Percentiles rank a stretch among this genome's conserved stretches.
These are phyloP conservation scores for Monascus ruber DNA, from an alignment of 2,329 filamentous ascomycete species.

Conservation along the genomic window DNA sequence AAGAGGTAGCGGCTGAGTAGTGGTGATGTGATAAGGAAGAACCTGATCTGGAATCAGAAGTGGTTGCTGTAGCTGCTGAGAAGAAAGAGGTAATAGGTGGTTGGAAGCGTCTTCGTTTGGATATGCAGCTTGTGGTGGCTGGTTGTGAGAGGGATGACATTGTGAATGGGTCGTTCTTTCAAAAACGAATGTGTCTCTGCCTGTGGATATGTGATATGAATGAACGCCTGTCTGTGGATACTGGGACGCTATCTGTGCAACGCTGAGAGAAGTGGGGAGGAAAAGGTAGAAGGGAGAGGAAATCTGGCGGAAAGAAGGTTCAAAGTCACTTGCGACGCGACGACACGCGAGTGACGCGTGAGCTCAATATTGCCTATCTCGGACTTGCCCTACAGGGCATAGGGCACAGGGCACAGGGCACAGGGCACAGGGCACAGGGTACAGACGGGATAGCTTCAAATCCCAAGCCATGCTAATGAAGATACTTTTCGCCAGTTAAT, in stretches of 20 bases:
- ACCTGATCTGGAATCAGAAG: conserved; percentile 1
- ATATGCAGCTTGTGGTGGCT: conserved; percentile 9
- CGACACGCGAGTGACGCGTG: conserved; percentile 12
- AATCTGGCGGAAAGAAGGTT: no score
- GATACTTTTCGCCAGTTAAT: no score
- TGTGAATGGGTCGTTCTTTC: conserved; percentile 2
- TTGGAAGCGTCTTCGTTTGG: conserved; percentile 36
- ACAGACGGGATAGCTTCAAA: no score
- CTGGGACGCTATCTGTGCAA: no score
- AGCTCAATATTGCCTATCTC: conserved; percentile 12
- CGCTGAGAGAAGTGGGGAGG: not conserved
- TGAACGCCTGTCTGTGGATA: no score
- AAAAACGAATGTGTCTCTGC: not conserved
- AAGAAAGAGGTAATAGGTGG: conserved; percentile 33
- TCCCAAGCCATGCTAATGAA: no score
- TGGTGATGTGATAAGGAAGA: conserved; percentile 25
- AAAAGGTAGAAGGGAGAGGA: not conserved
- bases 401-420: not conserved
- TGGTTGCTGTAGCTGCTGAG: conserved; percentile 9
- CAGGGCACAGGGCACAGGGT: not conserved
- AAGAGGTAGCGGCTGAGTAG: conserved; percentile 29
- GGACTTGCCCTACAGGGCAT: conserved; percentile 2
- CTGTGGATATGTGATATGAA: no score
- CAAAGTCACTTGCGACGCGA: conserved; percentile 9
- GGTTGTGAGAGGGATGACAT: conserved; percentile 8